Conservation (phyloP, 106 monocot genomes). For the Allium cepa region DNA sequence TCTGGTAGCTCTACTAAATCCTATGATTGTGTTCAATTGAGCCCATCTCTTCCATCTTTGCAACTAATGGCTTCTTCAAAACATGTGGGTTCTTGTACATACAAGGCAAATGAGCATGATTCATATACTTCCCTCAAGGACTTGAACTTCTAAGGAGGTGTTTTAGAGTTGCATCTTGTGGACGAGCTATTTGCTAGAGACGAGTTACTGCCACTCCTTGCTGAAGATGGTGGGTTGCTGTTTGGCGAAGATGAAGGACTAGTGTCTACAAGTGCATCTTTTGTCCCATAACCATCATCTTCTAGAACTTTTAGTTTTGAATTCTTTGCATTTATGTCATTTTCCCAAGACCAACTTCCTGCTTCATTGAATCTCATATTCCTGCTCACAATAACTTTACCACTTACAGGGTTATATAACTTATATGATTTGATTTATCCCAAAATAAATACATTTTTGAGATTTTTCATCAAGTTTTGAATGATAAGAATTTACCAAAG, state of each 20-base stretch:
- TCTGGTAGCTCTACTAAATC: background rate
- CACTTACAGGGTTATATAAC: background rate
- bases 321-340: background rate
- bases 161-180: background rate
- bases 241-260: background rate
- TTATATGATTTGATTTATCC: conserved; percentile 7
- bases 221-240: background rate
- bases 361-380: conserved; percentile 6
- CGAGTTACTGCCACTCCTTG: background rate
- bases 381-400: background rate
- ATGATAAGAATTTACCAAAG: background rate
- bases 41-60: too few relatives aligned
- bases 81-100: background rate
- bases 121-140: background rate
- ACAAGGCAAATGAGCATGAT: background rate
- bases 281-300: background rate
- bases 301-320: background rate
- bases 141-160: background rate
- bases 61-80: background rate
- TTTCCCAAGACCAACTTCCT: background rate
- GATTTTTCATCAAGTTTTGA: background rate
- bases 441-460: background rate
- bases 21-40: conserved; percentile 1
- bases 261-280: background rate
- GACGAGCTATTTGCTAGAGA: too few relatives aligned